A percentile compares a stretch with the other conserved stretches of the same genome.
Conservation (phyloP, 768 basidiomycete genomes). For the Xerocomus spinulosus region DNA sequence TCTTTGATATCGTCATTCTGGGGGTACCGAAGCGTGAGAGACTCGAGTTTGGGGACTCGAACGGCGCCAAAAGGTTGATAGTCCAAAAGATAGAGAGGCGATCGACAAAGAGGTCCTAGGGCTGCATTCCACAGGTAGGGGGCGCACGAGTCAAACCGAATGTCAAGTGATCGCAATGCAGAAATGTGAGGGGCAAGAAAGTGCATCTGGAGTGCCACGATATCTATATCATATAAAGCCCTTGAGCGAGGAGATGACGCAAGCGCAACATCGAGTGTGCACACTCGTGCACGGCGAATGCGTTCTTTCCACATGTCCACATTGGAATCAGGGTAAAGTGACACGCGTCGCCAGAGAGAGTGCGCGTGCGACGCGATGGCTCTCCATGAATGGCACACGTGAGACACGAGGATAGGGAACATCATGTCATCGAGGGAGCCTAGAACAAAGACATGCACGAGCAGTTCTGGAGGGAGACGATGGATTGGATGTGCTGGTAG, state of each 20-base stretch:
- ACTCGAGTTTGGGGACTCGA: slow-evolving; percentile 45
- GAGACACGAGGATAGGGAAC: slow-evolving; percentile 61
- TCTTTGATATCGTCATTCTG: slow-evolving; percentile 67
- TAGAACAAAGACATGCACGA: slow-evolving; percentile 58
- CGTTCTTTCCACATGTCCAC: slow-evolving; percentile 60
- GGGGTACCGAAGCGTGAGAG: slow-evolving; percentile 54
- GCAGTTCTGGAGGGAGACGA: slow-evolving; percentile 57
- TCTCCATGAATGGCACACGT: slow-evolving; percentile 66
- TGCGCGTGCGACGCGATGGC: slow-evolving; percentile 56
- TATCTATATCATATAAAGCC: slow-evolving; percentile 30
- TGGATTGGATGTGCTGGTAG: slow-evolving; percentile 48
- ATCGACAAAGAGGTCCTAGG: slow-evolving; percentile 49
- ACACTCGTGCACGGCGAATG: slow-evolving; percentile 54
- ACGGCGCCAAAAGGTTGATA: slow-evolving; percentile 22
- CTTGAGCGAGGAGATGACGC: slow-evolving; percentile 32
- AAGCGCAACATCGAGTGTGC: slow-evolving; percentile 58
- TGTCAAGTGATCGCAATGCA: slow-evolving; percentile 59
- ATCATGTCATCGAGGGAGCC: slow-evolving; percentile 53
- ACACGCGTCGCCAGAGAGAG: slow-evolving; percentile 59
- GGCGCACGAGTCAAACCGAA: slow-evolving; percentile 50
- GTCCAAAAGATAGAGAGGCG: slow-evolving; percentile 24
- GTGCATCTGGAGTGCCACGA: slow-evolving; percentile 60
- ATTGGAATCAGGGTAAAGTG: slow-evolving; percentile 38
- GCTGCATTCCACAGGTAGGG: slow-evolving; percentile 69
- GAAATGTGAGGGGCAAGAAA: slow-evolving; percentile 44